A percentile compares a stretch with the other conserved stretches of the same genome.
Conservation (phyloP, 352 stramenopile species). For the Phytophthora nicotianae region DNA sequence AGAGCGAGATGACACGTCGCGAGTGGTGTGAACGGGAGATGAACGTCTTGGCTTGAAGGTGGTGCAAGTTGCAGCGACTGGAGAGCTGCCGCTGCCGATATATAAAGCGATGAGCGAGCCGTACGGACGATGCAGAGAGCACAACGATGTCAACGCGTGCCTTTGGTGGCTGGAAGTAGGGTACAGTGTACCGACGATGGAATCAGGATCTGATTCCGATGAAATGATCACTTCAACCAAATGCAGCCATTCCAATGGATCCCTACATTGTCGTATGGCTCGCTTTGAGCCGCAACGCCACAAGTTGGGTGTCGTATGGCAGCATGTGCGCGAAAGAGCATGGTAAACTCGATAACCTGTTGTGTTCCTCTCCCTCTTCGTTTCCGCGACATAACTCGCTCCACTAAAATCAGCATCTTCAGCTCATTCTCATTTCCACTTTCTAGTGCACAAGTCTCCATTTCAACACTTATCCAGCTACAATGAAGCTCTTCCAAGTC, state of each 20-base stretch:
- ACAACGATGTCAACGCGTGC: neutral
- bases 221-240: too few relatives aligned
- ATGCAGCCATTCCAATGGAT: too few relatives aligned
- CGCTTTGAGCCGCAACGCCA: slow-evolving; percentile 7
- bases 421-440: slow-evolving; percentile 21
- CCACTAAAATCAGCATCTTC: neutral
- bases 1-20: slow-evolving; percentile 19
- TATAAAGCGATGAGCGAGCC: slow-evolving; percentile 3
- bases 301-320: neutral
- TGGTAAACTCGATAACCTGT: too few relatives aligned
- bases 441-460: slow-evolving; percentile 20
- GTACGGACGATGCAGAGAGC: neutral
- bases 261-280: neutral
- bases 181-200: neutral
- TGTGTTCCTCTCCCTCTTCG: too few relatives aligned
- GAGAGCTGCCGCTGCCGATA: neutral
- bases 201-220: too few relatives aligned
- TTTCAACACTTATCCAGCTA: slow-evolving; percentile 5
- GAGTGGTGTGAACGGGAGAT: slow-evolving; percentile 3
- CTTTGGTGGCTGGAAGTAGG: neutral
- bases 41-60: slow-evolving; percentile 26
- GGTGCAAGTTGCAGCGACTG: slow-evolving; percentile 6
- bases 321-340: too few relatives aligned
- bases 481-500: slow-evolving; percentile 39
- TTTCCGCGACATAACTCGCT: neutral